These are phyloP conservation scores for Nannochloropsis gaditana DNA, from an alignment of 108 stramenopile genomes.

Conservation along the genomic window DNA sequence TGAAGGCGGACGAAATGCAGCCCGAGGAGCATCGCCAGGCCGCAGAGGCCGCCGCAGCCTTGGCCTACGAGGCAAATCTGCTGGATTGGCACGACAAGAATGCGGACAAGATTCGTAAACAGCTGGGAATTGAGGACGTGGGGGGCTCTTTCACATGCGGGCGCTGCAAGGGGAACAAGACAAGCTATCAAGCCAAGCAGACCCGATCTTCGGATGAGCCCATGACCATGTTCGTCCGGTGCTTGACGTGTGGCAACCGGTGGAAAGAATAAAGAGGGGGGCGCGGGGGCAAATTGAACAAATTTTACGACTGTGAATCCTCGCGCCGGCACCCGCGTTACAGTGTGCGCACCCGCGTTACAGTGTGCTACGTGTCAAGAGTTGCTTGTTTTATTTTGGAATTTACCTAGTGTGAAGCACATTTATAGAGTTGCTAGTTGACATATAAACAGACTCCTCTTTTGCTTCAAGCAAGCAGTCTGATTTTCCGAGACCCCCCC, in stretches of 20 bases:
- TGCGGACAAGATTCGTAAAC: constrained; percentile 52
- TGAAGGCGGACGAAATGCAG: constrained; percentile 21
- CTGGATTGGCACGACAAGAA: constrained; percentile 57
- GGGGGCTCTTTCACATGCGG: constrained; percentile 81
- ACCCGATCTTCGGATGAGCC: constrained; percentile 98
- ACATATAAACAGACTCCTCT: too few species aligned
- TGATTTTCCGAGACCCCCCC: too few species aligned
- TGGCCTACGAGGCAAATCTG: constrained; percentile 30
- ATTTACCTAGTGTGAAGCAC: too few species aligned
- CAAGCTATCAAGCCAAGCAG: constrained; percentile 93
- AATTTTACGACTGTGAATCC: too few species aligned
- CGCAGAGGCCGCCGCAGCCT: not conserved
- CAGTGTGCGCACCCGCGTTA: too few species aligned
- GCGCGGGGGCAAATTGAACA: too few species aligned
- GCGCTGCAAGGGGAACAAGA: constrained; percentile 87
- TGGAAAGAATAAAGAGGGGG: constrained; percentile 52
- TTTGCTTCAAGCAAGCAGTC: too few species aligned
- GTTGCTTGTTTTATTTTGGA: too few species aligned
- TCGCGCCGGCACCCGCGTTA: too few species aligned
- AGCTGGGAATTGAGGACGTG: constrained; percentile 48
- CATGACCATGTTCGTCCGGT: constrained; percentile 94
- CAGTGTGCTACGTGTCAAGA: too few species aligned
- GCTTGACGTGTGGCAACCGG: constrained; percentile 82
- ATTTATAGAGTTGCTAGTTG: too few species aligned
- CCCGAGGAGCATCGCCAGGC: not conserved